Evolutionary conservation across 352 stramenopile genomes (phyloP).

Genomic region (Thraustotheca clavata): DNA sequence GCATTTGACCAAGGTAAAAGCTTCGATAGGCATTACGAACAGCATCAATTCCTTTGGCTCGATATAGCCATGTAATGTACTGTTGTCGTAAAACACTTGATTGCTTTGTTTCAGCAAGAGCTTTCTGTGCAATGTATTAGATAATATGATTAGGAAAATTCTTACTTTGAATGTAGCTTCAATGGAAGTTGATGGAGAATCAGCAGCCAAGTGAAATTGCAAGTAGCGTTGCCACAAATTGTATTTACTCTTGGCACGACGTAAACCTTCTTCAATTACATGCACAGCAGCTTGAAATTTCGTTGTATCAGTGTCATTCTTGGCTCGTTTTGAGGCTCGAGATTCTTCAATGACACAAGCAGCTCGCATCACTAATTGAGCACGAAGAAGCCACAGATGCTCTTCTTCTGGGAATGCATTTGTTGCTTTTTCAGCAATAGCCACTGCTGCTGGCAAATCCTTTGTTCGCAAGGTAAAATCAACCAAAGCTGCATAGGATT

Average conservation of each 20-base stretch:
- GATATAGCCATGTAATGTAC: constrained; percentile 51
- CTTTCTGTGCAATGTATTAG: constrained; percentile 25
- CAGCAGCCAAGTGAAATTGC: constrained; percentile 22
- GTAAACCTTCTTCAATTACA: constrained; percentile 42
- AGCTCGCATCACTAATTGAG: constrained; percentile 56
- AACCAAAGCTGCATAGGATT: constrained; percentile 42
- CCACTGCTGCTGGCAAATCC: constrained; percentile 38
- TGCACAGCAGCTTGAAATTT: constrained; percentile 31
- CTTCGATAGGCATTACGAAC: constrained; percentile 50
- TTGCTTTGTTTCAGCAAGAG: constrained; percentile 34
- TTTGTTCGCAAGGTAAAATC: constrained; percentile 67
- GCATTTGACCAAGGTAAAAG: constrained; percentile 61
- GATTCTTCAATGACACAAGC: constrained; percentile 23
- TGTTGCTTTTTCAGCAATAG: constrained; percentile 33
- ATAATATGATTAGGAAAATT: background rate
- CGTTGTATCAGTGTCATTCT: background rate
- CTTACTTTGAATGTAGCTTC: constrained; percentile 2
- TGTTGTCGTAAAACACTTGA: constrained; percentile 56
- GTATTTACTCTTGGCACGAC: background rate
- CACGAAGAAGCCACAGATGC: constrained; percentile 56
- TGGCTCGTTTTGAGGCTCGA: constrained; percentile 38
- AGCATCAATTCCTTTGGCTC: constrained; percentile 28
- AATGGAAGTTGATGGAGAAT: background rate
- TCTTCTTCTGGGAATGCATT: constrained; percentile 30
- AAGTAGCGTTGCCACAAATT: constrained; percentile 41